Base-by-base conservation (phyloP, 2,329 filamentous ascomycete genomes). In the Achaetomium macrosporum region DNA sequence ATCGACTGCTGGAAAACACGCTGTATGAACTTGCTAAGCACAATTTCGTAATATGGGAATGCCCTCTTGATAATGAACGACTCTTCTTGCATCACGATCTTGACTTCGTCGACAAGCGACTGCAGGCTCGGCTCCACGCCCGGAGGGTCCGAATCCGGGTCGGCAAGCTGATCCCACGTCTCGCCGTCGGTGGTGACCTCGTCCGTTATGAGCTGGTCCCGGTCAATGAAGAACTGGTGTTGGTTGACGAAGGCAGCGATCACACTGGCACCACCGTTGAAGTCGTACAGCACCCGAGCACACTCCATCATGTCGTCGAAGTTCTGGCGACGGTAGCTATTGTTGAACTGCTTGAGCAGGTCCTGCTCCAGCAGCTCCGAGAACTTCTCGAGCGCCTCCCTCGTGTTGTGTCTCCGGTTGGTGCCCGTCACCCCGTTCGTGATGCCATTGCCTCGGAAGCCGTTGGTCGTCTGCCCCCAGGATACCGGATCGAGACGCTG, bases 291-390 rank as follows among this genome's bases (percentile, higher is more conserved):
- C 40, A 96, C 93, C 64, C 88, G 88, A 50, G 95, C 89, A 67
- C 93, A 99, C 67, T 97, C 93, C 73, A 89, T 86, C 95, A 99
- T 99, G 64, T 95, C 91, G 61, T 96, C 90, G 65, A 95, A 96
- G 70, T 97, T 96, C 64, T 95, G 90, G 61, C 87, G 84, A 58
- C 91, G 81, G 69, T 97, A 97, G 73, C 92, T 96, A 66, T 95
- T 90, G 74, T 99, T 95, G 71, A 99, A 99, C 65, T 96, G 92
- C 68, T 91, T 90, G 56, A 99, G 73, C 37, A 99, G 76, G 65
- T 99, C 93, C 66, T 97, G 95, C 70, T 99, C 93, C 54, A 99
- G 72, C 1, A 88, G 91, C 68, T 99, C 93, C 25, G 91, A 88
- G 69, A 97, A 99, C 68, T 96, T 96, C 70, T 99, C 93, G 52